Percentiles rank a stretch among this genome's conserved stretches.
Evolutionary conservation across 176 grass and related monocot species (phyloP).

Genomic region (Phyllostachys edulis): DNA sequence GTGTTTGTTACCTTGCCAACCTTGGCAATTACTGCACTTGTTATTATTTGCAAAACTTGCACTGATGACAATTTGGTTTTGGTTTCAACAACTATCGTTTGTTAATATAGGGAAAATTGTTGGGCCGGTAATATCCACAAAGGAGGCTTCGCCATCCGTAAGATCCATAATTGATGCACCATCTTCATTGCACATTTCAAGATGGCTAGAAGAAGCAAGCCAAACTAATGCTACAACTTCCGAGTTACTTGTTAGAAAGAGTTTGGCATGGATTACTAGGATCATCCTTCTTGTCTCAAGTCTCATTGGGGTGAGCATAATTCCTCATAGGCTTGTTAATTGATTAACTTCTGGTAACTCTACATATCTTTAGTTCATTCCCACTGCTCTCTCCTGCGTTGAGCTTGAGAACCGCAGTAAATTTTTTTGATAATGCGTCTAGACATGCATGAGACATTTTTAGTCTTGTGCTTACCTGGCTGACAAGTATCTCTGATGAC

Average conservation of each 20-base stretch:
- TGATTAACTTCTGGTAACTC: background rate
- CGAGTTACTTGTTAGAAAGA: slow-evolving; percentile 59
- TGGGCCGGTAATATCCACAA: slow-evolving; percentile 58
- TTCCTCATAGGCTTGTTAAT: background rate
- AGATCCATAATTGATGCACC: slow-evolving; percentile 57
- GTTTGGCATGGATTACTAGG: slow-evolving; percentile 89
- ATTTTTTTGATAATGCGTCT: too few species aligned
- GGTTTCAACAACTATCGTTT: background rate
- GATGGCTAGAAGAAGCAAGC: slow-evolving; percentile 67
- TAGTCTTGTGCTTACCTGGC: background rate
- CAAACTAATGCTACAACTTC: slow-evolving; percentile 31
- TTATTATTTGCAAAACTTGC: background rate
- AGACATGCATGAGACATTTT: too few species aligned
- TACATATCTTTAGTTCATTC: background rate
- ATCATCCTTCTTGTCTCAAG: slow-evolving; percentile 87
- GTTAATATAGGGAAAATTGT: slow-evolving; percentile 70
- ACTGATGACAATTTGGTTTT: background rate
- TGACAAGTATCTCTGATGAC: background rate
- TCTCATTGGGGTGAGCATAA: slow-evolving; percentile 79
- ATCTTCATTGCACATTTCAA: slow-evolving; percentile 62
- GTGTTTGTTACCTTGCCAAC: background rate
- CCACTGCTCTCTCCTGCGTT: background rate
- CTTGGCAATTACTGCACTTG: slow-evolving; percentile 4
- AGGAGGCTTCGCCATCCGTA: slow-evolving; percentile 41
- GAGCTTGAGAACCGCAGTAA: background rate